phyloP scores from a whole-genome alignment of 257 asterid genomes.

The Solanum neorickii region DNA sequence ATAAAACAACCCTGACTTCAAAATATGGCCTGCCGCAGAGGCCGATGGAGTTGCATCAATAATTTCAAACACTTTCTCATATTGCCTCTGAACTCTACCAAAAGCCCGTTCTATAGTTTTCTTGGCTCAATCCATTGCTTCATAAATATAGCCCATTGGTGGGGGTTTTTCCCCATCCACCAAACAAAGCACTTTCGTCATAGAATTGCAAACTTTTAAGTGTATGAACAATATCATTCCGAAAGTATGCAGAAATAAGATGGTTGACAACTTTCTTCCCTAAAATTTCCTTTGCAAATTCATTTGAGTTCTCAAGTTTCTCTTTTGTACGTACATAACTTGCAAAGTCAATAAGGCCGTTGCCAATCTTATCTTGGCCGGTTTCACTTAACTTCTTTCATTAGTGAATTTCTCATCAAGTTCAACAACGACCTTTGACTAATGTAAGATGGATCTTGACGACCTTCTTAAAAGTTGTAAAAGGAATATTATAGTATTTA shows the following conservation, averaged over 20 bases:
- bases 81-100: background rate
- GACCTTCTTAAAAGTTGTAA: background rate
- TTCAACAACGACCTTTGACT: background rate
- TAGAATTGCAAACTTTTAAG: background rate
- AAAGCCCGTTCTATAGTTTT: background rate
- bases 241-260: background rate
- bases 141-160: background rate
- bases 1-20: background rate
- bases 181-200: background rate
- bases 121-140: background rate
- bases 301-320: background rate
- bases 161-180: background rate
- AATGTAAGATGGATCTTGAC: background rate
- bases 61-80: background rate
- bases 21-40: background rate
- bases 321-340: background rate
- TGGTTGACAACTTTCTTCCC: background rate
- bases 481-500: background rate
- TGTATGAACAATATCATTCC: background rate
- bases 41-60: background rate
- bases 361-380: background rate
- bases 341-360: background rate
- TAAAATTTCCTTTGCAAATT: background rate
- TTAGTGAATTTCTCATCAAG: background rate
- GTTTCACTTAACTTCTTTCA: background rate